Evolutionary conservation across 2,329 filamentous ascomycete species (phyloP).

Genomic region (Achaetomium macrosporum): DNA sequence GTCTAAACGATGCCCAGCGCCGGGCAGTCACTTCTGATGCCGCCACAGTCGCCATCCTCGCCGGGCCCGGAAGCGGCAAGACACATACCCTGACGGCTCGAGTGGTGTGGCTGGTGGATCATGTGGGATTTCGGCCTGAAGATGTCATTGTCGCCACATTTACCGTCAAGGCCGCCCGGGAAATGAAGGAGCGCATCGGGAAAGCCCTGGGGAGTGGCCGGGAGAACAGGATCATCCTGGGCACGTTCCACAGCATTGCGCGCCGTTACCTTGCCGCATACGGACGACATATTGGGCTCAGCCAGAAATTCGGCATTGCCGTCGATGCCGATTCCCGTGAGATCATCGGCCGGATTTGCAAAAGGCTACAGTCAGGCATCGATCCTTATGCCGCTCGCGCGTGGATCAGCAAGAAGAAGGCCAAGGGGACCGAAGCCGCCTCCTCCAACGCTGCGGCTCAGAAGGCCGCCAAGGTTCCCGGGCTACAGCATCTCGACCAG

Average conservation of each 20-base stretch:
- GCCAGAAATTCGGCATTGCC: conserved; percentile 82
- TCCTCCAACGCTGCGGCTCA: conserved; percentile 38
- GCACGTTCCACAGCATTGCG: conserved; percentile 92
- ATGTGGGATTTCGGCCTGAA: conserved; percentile 66
- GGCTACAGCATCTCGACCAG: conserved; percentile 55
- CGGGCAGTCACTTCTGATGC: conserved; percentile 49
- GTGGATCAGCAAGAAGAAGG: conserved; percentile 68
- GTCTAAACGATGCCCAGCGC: conserved; percentile 50
- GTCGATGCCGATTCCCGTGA: conserved; percentile 74
- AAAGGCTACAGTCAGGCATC: conserved; percentile 60
- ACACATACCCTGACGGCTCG: conserved; percentile 92
- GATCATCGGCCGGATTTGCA: conserved; percentile 77
- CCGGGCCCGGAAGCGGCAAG: conserved; percentile 71
- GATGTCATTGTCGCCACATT: conserved; percentile 96
- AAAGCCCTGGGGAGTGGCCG: conserved; percentile 71
- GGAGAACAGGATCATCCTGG: conserved; percentile 73
- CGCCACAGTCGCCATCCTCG: conserved; percentile 58
- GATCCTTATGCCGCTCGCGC: conserved; percentile 65
- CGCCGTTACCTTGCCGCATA: conserved; percentile 78
- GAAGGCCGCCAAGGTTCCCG: conserved; percentile 23
- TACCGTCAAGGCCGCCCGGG: conserved; percentile 86
- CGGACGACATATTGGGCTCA: conserved; percentile 75
- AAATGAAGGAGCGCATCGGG: conserved; percentile 87
- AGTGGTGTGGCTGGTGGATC: conserved; percentile 78
- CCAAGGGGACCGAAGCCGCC: conserved; percentile 42